Conservation (phyloP, 202 grass and related monocot genomes). For the Miscanthus sacchariflorus region DNA sequence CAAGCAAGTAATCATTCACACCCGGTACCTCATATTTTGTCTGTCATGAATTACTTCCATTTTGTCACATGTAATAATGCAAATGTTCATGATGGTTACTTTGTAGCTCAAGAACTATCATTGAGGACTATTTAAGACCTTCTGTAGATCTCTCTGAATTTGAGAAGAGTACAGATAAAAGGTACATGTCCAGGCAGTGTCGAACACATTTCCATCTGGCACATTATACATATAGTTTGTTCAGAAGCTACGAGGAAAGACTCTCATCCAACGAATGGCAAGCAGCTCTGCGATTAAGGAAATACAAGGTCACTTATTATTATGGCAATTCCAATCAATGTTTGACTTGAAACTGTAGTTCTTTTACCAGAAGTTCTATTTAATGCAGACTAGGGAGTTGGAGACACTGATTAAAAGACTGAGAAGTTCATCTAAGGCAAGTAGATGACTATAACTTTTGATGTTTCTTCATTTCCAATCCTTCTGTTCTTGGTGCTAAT, state of each 20-base stretch:
- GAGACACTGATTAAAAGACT: constrained; percentile 88
- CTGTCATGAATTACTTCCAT: constrained; percentile 19
- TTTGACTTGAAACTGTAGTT: constrained; percentile 38
- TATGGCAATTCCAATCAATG: constrained; percentile 22
- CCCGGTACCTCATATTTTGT: background rate
- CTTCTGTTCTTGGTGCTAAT: constrained; percentile 40
- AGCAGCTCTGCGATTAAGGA: constrained; percentile 85
- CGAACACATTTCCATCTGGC: constrained; percentile 86
- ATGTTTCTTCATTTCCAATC: constrained; percentile 1
- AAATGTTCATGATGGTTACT: constrained; percentile 37
- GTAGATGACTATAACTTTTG: constrained; percentile 38
- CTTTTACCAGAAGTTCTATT: constrained; percentile 47
- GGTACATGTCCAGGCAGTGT: constrained; percentile 73
- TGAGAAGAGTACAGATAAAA: constrained; percentile 63
- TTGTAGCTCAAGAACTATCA: constrained; percentile 87
- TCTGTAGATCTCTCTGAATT: constrained; percentile 76
- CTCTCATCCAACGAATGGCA: constrained; percentile 95
- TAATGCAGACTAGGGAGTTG: constrained; percentile 79
- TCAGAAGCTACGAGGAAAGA: constrained; percentile 96
- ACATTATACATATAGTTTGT: constrained; percentile 92
- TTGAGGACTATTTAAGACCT: constrained; percentile 89
- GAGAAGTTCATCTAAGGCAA: constrained; percentile 84
- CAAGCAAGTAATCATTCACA: constrained; percentile 81
- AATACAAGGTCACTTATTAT: constrained; percentile 70
- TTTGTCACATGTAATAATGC: constrained; percentile 28